A percentile compares a stretch with the other conserved stretches of the same genome.
phyloP scores from a whole-genome alignment of 164 flowering plant species.

The Magnolia sinica region DNA sequence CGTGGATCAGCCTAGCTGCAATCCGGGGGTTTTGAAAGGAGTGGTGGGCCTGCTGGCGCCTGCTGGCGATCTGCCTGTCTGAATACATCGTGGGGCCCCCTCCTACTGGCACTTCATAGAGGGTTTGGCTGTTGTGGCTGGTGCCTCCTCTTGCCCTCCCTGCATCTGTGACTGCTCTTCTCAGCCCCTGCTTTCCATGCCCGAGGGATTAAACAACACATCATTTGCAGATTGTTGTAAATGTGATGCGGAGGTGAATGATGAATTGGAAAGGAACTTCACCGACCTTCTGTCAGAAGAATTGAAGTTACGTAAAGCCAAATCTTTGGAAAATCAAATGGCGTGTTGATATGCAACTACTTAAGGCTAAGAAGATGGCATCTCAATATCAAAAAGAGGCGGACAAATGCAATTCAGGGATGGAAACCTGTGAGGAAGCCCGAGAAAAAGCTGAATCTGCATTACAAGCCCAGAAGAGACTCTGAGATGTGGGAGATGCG shows the following conservation, averaged over 20 bases:
- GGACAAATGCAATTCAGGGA: no score
- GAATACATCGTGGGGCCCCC: slow-evolving; percentile 47
- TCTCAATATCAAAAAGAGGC: no score
- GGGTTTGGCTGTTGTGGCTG: slow-evolving; percentile 26
- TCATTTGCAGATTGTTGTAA: slow-evolving; percentile 43
- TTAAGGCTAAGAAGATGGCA: slow-evolving; percentile 64
- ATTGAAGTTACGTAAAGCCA: slow-evolving; percentile 43
- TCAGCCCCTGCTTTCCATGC: slow-evolving; percentile 62
- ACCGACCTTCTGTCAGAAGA: slow-evolving; percentile 49
- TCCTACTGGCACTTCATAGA: slow-evolving; percentile 46
- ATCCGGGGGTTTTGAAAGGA: slow-evolving; percentile 24
- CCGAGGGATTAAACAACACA: slow-evolving; percentile 36
- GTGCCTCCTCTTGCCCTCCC: slow-evolving; percentile 35
- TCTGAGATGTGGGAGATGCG: no score
- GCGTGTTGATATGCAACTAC: slow-evolving; percentile 44
- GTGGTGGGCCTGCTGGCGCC: slow-evolving; percentile 12
- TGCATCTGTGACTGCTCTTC: slow-evolving; percentile 83
- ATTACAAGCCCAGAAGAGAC: no score
- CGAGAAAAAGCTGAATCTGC: no score
- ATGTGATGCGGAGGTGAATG: slow-evolving; percentile 58
- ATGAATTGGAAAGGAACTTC: slow-evolving; percentile 45
- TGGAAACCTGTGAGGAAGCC: no score
- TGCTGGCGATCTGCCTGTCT: slow-evolving; percentile 30
- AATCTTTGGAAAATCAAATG: slow-evolving; percentile 44
- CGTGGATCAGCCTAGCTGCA: slow-evolving; percentile 16